Evolutionary conservation across 2,329 filamentous ascomycete genomes (phyloP), one percentile per base, ranked within the genome.

Genomic region (Nemania sp.): DNA sequence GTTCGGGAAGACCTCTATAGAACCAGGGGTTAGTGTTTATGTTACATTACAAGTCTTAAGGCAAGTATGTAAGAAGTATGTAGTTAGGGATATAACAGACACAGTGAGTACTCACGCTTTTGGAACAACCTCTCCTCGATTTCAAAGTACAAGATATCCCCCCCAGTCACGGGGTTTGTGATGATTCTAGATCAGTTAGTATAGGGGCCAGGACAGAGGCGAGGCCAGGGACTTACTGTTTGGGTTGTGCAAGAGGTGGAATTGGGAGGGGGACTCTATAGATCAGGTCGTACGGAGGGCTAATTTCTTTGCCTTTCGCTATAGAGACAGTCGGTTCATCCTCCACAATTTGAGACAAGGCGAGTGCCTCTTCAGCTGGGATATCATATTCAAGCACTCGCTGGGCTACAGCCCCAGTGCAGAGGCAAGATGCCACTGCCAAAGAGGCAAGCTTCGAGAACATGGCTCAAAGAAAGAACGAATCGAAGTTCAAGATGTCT

Each of bases 61-160:
- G n/a, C n/a, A n/a, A 11, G 15, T 55, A 15, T 22, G 2, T 26
- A 59, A 38, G n/a, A 49, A 5, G 3, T 20, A 26, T 24, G 13
- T 22, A 47, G 18, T 47, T 24, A 15, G 18, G 18, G 11, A 45
- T 22, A 53, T 5, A 11, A 18, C n/a, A 47, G 7, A 10, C 18
- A 8, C 6, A 1, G 1, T 22, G 18, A 45, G 13, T 22, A 54
- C 62, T 65, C 22, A 68, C 66, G 67, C n/a, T 66, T 24, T 59
- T 67, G 41, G 58, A 69, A 69, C 13, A 62, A 10, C 58, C 77
- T 76, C 62, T 81, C 79, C 47, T 78, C 77, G 27, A 82, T 71
- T 64, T 83, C 81, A 49, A 80, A 83, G 70, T 83, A 83, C 67
- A 75, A 75, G 38, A 83, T 80, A 22, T 77, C 70, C 10, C 78